Evolutionary conservation across 768 basidiomycete species (phyloP), one percentile per base, ranked within the genome.

Genomic region (Panellus pusillus): DNA sequence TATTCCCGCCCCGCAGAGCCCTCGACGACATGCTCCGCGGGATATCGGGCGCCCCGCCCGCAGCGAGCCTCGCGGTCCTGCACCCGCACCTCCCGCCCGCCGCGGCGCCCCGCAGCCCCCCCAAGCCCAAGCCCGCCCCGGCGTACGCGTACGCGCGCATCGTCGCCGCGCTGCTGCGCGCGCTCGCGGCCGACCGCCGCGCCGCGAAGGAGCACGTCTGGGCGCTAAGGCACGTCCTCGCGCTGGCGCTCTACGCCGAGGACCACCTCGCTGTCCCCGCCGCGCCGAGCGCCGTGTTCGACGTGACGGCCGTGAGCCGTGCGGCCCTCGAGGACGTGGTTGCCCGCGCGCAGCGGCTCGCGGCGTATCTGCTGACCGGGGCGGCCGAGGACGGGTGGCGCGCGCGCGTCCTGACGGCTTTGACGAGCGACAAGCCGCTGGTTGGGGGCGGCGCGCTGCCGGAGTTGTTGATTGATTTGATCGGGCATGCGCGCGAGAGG

Each of bases 191-290:
- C 6, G 82, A 91, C 59, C 82, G 91, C 35, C 72, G 79, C n/a
- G 57, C 79, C 1, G 83, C 86, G 4, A 80, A 75, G 45, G 70
- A 72, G 14, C 79, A 88, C 47, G 61, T 82, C 0, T 89, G 87
- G 86, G 77, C 81, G 0, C 65, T 98, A 5, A 79, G 81, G 9
- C 89, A 93, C 64, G 72, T 93, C 49, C 68, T 90, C 9, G 77
- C 81, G 0, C 73, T 93, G 19, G 73, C 76, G 1, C 65, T 84
- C 6, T 86, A 86, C 54, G 84, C 84, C 1, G 72, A 79, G 29
- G 91, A 94, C 63, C 72, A 78, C 17, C 67, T 82, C 20, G 74
- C 78, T 24, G 70, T 87, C 1, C 82, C 81, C 9, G 72, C 74
- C 6, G 72, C 70, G 4, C 65, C 63, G 12, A 82, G 75, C 64